Evolutionary conservation across 2,329 filamentous ascomycete genomes (phyloP).

Genomic region (Neurospora sp.): DNA sequence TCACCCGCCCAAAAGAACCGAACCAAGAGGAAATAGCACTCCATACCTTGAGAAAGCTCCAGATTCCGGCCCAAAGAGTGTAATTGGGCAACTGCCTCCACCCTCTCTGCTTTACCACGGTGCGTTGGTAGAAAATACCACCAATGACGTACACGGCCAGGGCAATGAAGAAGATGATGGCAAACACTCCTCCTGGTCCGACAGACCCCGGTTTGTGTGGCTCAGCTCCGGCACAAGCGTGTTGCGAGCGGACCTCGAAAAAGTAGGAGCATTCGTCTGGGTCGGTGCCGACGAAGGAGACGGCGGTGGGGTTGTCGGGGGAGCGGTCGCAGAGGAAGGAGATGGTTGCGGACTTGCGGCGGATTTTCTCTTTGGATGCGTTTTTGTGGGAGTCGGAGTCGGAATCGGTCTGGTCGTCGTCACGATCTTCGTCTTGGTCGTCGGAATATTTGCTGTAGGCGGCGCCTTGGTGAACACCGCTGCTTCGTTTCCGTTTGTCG

Average conservation of each 20-base stretch:
- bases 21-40: conserved; percentile 13
- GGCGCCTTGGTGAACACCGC: conserved; percentile 26
- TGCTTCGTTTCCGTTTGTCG: conserved; percentile 18
- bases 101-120: conserved; percentile 84
- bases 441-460: conserved; percentile 19
- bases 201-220: conserved; percentile 63
- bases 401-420: conserved; percentile 23
- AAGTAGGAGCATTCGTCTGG: conserved; percentile 91
- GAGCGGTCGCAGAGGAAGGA: conserved; percentile 90
- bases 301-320: conserved; percentile 54
- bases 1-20: background rate
- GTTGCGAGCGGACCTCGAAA: conserved; percentile 80
- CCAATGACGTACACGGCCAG: conserved; percentile 83
- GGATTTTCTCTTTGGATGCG: conserved; percentile 18
- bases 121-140: conserved; percentile 90
- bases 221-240: conserved; percentile 62
- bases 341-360: conserved; percentile 73
- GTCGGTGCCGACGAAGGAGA: conserved; percentile 75
- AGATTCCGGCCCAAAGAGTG: conserved; percentile 80
- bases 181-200: conserved; percentile 69
- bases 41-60: conserved; percentile 71
- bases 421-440: conserved; percentile 17
- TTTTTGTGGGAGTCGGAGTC: conserved; percentile 2
- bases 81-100: conserved; percentile 96
- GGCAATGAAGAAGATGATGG: conserved; percentile 68